Conservation (phyloP, 2,329 filamentous ascomycete genomes). For the Piedraia hortae region DNA sequence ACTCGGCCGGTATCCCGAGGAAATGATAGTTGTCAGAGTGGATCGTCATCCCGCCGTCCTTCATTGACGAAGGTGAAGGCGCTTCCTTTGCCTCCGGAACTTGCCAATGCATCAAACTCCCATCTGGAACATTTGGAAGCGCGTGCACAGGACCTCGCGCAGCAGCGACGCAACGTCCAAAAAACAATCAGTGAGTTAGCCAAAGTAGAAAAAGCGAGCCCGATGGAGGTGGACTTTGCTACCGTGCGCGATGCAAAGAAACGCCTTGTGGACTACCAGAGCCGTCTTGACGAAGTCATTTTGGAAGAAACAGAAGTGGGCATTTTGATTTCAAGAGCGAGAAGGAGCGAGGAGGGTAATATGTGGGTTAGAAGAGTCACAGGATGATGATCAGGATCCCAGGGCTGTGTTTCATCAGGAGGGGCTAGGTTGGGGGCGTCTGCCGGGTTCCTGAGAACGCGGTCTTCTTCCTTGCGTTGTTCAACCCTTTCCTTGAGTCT, state of each 20-base stretch:
- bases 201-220: conserved; percentile 40
- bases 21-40: conserved; percentile 7
- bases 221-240: conserved; percentile 34
- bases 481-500: too few relatives aligned
- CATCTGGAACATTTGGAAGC: conserved; percentile 40
- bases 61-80: conserved; percentile 5
- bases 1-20: conserved; percentile 10
- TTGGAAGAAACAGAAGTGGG: conserved; percentile 56
- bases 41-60: conserved; percentile 8
- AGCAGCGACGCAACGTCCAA: conserved; percentile 43
- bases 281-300: conserved; percentile 44
- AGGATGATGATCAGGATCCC: conserved; percentile 16
- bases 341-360: conserved; percentile 34
- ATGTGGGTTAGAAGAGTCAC: conserved; percentile 61
- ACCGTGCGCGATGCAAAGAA: conserved; percentile 27
- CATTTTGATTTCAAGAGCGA: conserved; percentile 47
- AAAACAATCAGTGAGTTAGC: conserved; percentile 51
- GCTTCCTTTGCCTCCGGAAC: conserved; percentile 10
- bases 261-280: conserved; percentile 37
- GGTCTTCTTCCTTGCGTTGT: too few relatives aligned
- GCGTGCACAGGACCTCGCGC: conserved; percentile 33
- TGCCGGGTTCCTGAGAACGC: too few relatives aligned
- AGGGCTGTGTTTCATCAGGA: too few relatives aligned
- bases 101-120: background rate
- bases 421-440: too few relatives aligned